These are phyloP conservation scores for Colletotrichum echinochloae DNA, from an alignment of 2,329 filamentous ascomycete species.

Conservation along the genomic window DNA sequence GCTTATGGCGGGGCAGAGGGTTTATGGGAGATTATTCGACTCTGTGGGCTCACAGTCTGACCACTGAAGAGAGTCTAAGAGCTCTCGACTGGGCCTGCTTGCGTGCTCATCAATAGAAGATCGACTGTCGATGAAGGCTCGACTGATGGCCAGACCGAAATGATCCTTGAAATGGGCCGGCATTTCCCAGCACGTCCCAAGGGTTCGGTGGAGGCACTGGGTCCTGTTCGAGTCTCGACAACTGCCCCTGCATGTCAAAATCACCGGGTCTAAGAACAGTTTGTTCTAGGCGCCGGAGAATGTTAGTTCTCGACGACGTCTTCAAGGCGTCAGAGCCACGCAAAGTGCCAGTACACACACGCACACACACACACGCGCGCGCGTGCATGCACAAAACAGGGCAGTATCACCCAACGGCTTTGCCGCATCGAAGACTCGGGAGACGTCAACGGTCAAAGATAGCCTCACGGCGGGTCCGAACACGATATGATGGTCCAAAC, in stretches of 20 bases:
- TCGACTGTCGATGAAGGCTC: slow-evolving; percentile 30
- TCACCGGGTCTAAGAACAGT: background rate
- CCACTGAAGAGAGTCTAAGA: background rate
- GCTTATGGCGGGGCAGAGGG: background rate
- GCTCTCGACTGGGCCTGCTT: background rate
- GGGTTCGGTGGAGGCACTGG: slow-evolving; percentile 37
- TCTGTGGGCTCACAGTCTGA: background rate
- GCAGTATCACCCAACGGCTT: background rate
- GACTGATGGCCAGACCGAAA: slow-evolving; percentile 15
- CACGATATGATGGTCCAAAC: slow-evolving; percentile 9
- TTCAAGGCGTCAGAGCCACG: background rate
- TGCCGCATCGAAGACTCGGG: background rate
- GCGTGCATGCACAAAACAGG: background rate
- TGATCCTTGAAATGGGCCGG: background rate
- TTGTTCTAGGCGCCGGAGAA: slow-evolving; percentile 1
- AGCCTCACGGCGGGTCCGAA: slow-evolving; percentile 12
- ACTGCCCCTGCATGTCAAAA: slow-evolving; percentile 23
- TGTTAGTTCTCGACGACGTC: background rate
- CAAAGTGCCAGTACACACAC: background rate
- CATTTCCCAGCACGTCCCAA: slow-evolving; percentile 34
- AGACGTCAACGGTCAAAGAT: background rate
- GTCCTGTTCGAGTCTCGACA: slow-evolving; percentile 17
- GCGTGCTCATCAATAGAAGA: slow-evolving; percentile 1
- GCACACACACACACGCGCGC: too few relatives aligned
- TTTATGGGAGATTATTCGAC: background rate